These are phyloP conservation scores for Scleromitrula shiraiana DNA, from an alignment of 2,329 filamentous ascomycete genomes.

Conservation along the genomic window DNA sequence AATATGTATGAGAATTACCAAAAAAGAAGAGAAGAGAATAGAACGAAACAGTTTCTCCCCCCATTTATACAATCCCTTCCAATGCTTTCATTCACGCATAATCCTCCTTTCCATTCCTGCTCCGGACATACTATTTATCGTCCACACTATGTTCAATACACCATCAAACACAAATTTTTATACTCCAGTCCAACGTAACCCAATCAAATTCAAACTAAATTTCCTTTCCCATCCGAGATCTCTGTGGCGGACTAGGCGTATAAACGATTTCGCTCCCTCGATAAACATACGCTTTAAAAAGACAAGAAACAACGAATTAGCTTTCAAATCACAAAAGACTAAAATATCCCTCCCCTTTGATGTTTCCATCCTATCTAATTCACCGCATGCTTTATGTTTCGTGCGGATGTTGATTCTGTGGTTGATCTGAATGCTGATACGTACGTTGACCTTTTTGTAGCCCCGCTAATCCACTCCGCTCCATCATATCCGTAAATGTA, in stretches of 20 bases:
- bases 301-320: background rate
- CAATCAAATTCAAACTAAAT: background rate
- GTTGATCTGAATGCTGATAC: constrained; percentile 10
- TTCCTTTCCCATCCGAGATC: background rate
- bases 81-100: too few species aligned
- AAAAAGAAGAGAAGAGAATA: too few species aligned
- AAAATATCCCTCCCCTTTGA: background rate
- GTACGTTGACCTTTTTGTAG: constrained; percentile 27
- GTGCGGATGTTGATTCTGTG: too few species aligned
- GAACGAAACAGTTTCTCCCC: too few species aligned
- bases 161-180: background rate
- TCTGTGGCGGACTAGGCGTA: constrained; percentile 5
- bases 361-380: too few species aligned
- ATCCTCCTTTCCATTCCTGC: too few species aligned
- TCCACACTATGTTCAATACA: too few species aligned
- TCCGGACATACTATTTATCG: too few species aligned
- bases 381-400: too few species aligned
- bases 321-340: background rate
- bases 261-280: constrained; percentile 3
- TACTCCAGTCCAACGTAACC: background rate
- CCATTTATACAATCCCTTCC: too few species aligned
- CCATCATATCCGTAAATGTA: constrained; percentile 47
- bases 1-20: too few species aligned
- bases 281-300: constrained; percentile 8
- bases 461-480: constrained; percentile 35